These are phyloP conservation scores for Sporothrix brasiliensis DNA, from an alignment of 2,329 filamentous ascomycete species.

Conservation along the genomic window DNA sequence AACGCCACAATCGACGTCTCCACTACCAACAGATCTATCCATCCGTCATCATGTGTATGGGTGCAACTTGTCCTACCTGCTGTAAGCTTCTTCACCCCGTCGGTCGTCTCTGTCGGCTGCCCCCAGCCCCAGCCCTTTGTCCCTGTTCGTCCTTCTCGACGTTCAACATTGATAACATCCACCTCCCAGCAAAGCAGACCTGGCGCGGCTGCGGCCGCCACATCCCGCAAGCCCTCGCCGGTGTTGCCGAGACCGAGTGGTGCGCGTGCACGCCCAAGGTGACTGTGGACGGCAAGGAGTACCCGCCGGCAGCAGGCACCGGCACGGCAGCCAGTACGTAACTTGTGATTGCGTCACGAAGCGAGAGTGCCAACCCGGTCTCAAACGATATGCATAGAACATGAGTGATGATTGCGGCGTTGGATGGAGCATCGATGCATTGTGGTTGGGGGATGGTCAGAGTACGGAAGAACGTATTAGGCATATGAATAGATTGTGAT, in stretches of 20 bases:
- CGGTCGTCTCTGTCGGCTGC: slow-evolving; percentile 8
- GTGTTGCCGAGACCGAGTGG: slow-evolving; percentile 51
- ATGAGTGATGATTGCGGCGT: not conserved
- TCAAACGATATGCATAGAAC: not conserved
- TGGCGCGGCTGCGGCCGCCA: slow-evolving; percentile 57
- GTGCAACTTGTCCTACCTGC: slow-evolving; percentile 48
- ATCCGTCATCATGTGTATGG: slow-evolving; percentile 47
- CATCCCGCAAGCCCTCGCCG: slow-evolving; percentile 50
- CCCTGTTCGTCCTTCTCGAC: not conserved
- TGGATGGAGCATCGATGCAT: no score
- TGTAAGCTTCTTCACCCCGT: slow-evolving; percentile 41
- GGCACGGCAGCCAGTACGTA: slow-evolving; percentile 12
- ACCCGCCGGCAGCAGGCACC: slow-evolving; percentile 50
- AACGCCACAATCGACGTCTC: not conserved
- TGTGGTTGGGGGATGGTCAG: no score
- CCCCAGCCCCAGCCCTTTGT: slow-evolving; percentile 15
- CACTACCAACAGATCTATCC: not conserved
- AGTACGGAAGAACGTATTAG: no score
- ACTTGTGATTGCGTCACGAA: no score
- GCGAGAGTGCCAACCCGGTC: not conserved
- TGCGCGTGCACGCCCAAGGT: slow-evolving; percentile 53
- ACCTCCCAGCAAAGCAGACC: slow-evolving; percentile 48
- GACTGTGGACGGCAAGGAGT: slow-evolving; percentile 50
- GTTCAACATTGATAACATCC: not conserved
- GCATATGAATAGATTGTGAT: no score